These are phyloP conservation scores for Madurella fahalii DNA, from an alignment of 2,329 filamentous ascomycete species.

Conservation along the genomic window DNA sequence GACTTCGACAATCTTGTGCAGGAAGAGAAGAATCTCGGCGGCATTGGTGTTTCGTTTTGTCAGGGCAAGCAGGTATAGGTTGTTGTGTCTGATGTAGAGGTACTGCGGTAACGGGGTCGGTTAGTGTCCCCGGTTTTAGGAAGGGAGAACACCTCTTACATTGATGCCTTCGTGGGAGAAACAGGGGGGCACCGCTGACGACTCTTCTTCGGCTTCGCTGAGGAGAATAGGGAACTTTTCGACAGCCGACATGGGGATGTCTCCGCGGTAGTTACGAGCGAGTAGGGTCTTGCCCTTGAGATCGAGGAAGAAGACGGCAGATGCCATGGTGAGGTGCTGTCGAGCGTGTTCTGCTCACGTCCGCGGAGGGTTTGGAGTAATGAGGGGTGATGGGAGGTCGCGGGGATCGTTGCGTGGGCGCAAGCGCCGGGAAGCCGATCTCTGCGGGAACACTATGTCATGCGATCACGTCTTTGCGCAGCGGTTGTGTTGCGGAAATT, in stretches of 20 bases:
- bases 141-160: conserved; percentile 45
- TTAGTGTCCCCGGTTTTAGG: neutral
- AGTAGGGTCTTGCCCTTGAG: conserved; percentile 99
- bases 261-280: conserved; percentile 95
- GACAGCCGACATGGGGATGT: conserved; percentile 98
- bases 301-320: conserved; percentile 96
- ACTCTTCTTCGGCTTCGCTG: conserved; percentile 98
- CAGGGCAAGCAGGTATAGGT: conserved; percentile 94
- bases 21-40: conserved; percentile 94
- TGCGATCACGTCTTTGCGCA: neutral
- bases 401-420: too few relatives aligned
- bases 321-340: conserved; percentile 65
- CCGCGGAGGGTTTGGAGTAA: neutral
- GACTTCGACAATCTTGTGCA: conserved; percentile 97
- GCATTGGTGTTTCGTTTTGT: conserved; percentile 99
- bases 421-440: too few relatives aligned
- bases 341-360: neutral
- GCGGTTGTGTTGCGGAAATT: neutral
- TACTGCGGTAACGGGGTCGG: conserved; percentile 54
- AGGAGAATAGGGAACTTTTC: conserved; percentile 96
- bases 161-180: conserved; percentile 99
- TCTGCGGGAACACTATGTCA: neutral
- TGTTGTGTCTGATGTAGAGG: conserved; percentile 98
- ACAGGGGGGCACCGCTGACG: conserved; percentile 92
- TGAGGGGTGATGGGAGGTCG: neutral